Evolutionary conservation across 495 filamentous ascomycete species (phyloP).

Genomic region (Neurospora intermedia): DNA sequence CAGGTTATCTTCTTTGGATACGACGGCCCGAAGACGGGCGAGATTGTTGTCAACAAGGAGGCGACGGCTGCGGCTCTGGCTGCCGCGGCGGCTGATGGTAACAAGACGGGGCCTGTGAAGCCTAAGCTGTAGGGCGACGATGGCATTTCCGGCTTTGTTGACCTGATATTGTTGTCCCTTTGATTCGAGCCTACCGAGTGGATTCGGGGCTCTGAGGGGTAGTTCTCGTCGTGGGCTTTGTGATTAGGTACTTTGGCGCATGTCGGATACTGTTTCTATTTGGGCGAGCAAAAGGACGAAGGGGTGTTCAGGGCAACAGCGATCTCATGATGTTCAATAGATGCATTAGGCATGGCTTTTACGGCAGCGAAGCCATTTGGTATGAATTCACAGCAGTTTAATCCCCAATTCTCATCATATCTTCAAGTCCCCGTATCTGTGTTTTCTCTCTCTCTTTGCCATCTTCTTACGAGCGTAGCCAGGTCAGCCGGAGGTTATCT

Average conservation of each 20-base stretch:
- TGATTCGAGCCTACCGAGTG: neutral
- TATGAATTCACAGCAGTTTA: neutral
- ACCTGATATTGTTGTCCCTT: neutral
- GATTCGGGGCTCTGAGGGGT: neutral
- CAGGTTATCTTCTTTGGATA: slow-evolving; percentile 98
- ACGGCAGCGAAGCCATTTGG: neutral
- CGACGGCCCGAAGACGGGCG: slow-evolving; percentile 52
- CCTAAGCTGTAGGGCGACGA: slow-evolving; percentile 25
- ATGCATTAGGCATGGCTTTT: neutral
- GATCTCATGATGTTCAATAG: neutral
- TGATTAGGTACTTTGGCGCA: neutral
- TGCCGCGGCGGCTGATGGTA: neutral
- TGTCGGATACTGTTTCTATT: neutral
- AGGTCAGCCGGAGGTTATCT: neutral
- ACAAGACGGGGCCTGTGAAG: slow-evolving; percentile 33
- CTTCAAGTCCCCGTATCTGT: neutral
- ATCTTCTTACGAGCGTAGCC: neutral
- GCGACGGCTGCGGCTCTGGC: slow-evolving; percentile 51
- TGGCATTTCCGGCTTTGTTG: neutral
- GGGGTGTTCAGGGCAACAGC: neutral
- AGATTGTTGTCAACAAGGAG: slow-evolving; percentile 73
- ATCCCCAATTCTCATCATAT: neutral
- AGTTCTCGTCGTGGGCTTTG: neutral
- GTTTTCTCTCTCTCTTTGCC: neutral
- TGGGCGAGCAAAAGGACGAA: neutral